Evolutionary conservation across 345 rosid genomes (phyloP), one percentile per base, ranked within the genome.

Genomic region (Murraya koenigii): DNA sequence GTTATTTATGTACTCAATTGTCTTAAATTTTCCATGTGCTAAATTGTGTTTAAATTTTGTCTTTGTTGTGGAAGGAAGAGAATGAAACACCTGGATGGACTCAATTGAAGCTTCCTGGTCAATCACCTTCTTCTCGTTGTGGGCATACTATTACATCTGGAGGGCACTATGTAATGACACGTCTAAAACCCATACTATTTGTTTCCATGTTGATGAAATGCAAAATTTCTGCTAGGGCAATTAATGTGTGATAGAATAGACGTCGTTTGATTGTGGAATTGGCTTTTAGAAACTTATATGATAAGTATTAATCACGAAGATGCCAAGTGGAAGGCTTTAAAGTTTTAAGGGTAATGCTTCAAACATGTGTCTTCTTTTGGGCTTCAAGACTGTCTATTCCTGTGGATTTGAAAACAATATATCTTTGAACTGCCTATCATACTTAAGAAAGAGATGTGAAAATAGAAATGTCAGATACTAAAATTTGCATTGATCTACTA

Each of bases 101-200:
- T 66, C 98, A 94, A 81, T 87, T 96, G 86, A 96, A 92, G 90
- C 99, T 96, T 82, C 99, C 99, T 58, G 99, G 99, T 66, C 97
- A 96, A 88, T 89, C 97, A 67, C 98, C 99, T 69, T 82, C 98
- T 82, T 64, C 99, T 71, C 94, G 94, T 59, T 96, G 99, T 82
- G 99, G 98, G 62, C 99, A 94, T 82, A 92, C 97, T 55, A 69
- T 91, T 70, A 90, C 97, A 66, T 94, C 97, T 74, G 98, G 95
- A 83, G 98, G 99, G 77, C 89, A 90, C 86, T 85, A 96, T 78
- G 99, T 96, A 93, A 83, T 80, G 78, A 79, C 69, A 33, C 74
- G 77, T 81, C 69, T 80, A 17, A 38, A 83, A 49, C 77, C 72
- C 74, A 67, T 61, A 52, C 47, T 23, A 26, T 68, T 67, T 75